Evolutionary conservation across 2,329 filamentous ascomycete species (phyloP).

Genomic region (Pseudohalonectria lignicola): DNA sequence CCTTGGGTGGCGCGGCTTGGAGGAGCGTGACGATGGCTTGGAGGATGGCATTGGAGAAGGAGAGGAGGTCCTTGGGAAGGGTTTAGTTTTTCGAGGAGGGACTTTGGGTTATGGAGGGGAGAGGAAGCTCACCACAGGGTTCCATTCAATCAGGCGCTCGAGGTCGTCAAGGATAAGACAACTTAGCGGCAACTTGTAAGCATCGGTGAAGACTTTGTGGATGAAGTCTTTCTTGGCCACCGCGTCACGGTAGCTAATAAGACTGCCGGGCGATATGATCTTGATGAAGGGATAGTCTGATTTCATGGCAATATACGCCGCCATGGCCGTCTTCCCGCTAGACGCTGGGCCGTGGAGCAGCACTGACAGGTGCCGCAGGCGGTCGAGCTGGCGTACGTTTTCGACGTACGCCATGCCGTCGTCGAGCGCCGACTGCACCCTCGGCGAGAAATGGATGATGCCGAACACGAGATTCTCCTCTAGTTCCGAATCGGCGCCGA

Average conservation of each 20-base stretch:
- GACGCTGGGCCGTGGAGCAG: slow-evolving; percentile 75
- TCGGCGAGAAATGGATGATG: slow-evolving; percentile 69
- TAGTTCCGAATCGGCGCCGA: slow-evolving; percentile 87
- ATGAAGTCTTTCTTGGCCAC: slow-evolving; percentile 78
- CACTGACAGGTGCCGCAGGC: slow-evolving; percentile 53
- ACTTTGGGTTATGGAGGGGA: too few relatives aligned
- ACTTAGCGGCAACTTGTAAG: slow-evolving; percentile 84
- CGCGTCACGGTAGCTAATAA: slow-evolving; percentile 74
- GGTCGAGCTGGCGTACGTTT: slow-evolving; percentile 58
- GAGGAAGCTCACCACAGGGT: too few relatives aligned
- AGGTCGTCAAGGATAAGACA: slow-evolving; percentile 91
- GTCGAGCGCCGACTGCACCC: slow-evolving; percentile 65
- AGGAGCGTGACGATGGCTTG: slow-evolving; percentile 70
- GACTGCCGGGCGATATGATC: slow-evolving; percentile 68
- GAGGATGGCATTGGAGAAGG: slow-evolving; percentile 76
- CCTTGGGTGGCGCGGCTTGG: slow-evolving; percentile 65
- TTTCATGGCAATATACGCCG: slow-evolving; percentile 74
- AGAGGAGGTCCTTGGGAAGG: too few relatives aligned
- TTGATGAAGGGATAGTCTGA: slow-evolving; percentile 92
- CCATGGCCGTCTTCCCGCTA: slow-evolving; percentile 84
- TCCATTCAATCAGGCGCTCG: slow-evolving; percentile 88
- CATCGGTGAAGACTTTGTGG: slow-evolving; percentile 81
- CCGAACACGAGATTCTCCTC: slow-evolving; percentile 62
- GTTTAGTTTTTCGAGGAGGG: too few relatives aligned
- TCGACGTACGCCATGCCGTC: slow-evolving; percentile 70